Evolutionary conservation across 345 rosid genomes (phyloP).

Genomic region (Adansonia digitata): DNA sequence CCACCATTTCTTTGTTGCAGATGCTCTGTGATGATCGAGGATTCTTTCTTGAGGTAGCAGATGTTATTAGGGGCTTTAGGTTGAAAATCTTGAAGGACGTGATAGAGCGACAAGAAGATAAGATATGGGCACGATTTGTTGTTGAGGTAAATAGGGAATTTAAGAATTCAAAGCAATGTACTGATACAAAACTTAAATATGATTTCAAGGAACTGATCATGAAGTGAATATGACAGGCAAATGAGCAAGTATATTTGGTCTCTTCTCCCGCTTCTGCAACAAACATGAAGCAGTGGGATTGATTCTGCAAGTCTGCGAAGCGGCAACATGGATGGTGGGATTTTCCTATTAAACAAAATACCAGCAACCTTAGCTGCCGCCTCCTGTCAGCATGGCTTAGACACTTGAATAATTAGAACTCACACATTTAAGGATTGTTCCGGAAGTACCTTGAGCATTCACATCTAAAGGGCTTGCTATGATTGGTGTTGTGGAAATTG

Average conservation of each 20-base stretch:
- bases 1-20: slow-evolving; percentile 32
- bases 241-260: slow-evolving; percentile 65
- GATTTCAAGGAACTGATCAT: slow-evolving; percentile 3
- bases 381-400: slow-evolving; percentile 27
- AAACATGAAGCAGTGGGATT: slow-evolving; percentile 22
- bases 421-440: slow-evolving; percentile 7
- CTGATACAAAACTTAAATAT: neutral
- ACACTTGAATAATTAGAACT: slow-evolving; percentile 16
- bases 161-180: neutral
- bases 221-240: slow-evolving; percentile 43
- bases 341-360: slow-evolving; percentile 29
- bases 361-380: slow-evolving; percentile 23
- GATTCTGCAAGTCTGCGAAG: slow-evolving; percentile 28
- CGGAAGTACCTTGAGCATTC: slow-evolving; percentile 28
- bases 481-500: slow-evolving; percentile 23
- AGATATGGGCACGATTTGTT: slow-evolving; percentile 76
- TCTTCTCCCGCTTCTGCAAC: slow-evolving; percentile 65
- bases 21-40: slow-evolving; percentile 77
- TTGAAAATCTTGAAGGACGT: slow-evolving; percentile 74
- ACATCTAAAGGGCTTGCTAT: slow-evolving; percentile 23
- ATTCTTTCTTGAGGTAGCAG: slow-evolving; percentile 78
- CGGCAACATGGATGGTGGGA: slow-evolving; percentile 18
- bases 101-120: slow-evolving; percentile 55
- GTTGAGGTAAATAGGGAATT: slow-evolving; percentile 52
- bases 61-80: slow-evolving; percentile 63